Base-by-base conservation (phyloP, 139 green algal species). In the Spirogloea muscicola region DNA sequence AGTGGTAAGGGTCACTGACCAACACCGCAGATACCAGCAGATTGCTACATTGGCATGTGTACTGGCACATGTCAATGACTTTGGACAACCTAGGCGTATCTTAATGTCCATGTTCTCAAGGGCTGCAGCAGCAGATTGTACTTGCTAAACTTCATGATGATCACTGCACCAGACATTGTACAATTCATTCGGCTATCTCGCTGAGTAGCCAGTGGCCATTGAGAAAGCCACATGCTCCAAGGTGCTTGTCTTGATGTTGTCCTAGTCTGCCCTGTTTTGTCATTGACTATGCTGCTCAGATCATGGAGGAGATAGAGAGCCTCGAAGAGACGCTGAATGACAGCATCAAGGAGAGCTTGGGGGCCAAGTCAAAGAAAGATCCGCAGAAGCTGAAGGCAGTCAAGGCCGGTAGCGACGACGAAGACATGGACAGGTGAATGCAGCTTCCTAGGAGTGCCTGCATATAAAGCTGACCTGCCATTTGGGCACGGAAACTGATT, bases 241-340 rank as follows among this genome's bases (percentile, higher is more conserved):
- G n/a, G n/a, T n/a, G n/a, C n/a, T 52, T 52, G 44, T 52, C 16
- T 52, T 25, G 13, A 52, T 52, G 16, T 16, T 52, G 13, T 52
- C 44, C 16, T 13, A 52, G 13, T 13, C 44, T 13, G 44, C 44
- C 44, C 44, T 16, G n/a, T 36, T n/a, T 7, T 63, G 21, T 63
- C 21, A 10, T 10, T n/a, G n/a, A n/a, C n/a, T n/a, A 51, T 55
- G 44, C 60, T 70, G 40, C 9, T 70, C 65, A 76, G 52, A 62
- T 94, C 57, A 48, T 57, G 10, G 86, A 90, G 69, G 89, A 96
- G 81, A 52, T 93, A 34, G 92, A 96, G 55, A 88, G 91, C 33
- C 38, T 92, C 55, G 91, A 96, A n/a, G 91, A 96, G 68, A 49
- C 74, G 57, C 77, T 97, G 18, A 82, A 80, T 2, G 90, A 94